phyloP scores from a whole-genome alignment of 805 yeast species.

The Candida pseudoglaebosa region DNA sequence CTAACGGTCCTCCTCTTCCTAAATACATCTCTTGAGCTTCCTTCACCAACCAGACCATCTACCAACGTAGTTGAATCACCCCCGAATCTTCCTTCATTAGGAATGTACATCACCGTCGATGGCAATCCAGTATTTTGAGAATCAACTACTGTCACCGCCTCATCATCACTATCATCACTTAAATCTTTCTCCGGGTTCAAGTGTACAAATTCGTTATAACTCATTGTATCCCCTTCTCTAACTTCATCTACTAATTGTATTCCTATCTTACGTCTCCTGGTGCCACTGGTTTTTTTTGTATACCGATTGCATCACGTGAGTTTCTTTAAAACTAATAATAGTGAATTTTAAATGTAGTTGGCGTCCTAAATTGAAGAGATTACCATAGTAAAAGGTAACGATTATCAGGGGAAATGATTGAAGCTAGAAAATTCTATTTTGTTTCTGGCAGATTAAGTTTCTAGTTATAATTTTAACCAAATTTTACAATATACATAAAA shows the following conservation, averaged over 20 bases:
- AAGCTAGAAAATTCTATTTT: too few species aligned
- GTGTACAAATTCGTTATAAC: conserved; percentile 7
- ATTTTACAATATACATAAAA: too few species aligned
- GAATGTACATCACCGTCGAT: conserved; percentile 24
- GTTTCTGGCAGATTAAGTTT: too few species aligned
- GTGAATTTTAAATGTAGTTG: too few species aligned
- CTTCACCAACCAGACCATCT: conserved; percentile 25
- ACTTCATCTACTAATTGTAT: too few species aligned
- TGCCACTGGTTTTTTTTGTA: conserved; percentile 7
- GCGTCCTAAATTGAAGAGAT: too few species aligned
- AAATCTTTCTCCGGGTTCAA: conserved; percentile 6
- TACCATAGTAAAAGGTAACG: too few species aligned
- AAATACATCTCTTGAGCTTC: conserved; percentile 7
- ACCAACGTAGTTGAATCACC: conserved; percentile 25
- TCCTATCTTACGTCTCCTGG: neutral
- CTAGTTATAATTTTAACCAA: too few species aligned
- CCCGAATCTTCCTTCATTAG: conserved; percentile 28
- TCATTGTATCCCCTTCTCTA: conserved; percentile 5
- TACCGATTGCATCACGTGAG: conserved; percentile 3
- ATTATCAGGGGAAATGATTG: too few species aligned
- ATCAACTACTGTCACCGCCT: conserved; percentile 10
- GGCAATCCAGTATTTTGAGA: conserved; percentile 12
- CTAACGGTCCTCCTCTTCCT: conserved; percentile 23
- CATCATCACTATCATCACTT: conserved; percentile 7
- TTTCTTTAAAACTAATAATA: neutral